phyloP scores from a whole-genome alignment of 164 flowering plant genomes.

The Kalanchoe fedtschenkoi region DNA sequence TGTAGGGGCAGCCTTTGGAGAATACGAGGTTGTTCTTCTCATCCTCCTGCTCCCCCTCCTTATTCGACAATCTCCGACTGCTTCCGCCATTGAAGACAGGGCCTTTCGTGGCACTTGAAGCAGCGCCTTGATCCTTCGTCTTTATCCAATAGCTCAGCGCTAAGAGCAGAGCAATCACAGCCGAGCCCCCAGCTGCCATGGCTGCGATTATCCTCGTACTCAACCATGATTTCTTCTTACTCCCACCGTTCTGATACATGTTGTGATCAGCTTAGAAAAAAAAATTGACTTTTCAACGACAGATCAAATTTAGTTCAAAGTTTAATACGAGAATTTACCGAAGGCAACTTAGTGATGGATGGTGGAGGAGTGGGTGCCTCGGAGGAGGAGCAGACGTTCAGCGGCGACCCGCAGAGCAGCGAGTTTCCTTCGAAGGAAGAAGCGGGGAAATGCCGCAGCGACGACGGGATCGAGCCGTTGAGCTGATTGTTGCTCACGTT shows the following conservation, averaged over 20 bases:
- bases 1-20: slow-evolving; percentile 47
- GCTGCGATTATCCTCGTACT: neutral
- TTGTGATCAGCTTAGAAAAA: neutral
- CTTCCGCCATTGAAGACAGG: slow-evolving; percentile 22
- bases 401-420: slow-evolving; percentile 3
- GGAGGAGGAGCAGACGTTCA: neutral
- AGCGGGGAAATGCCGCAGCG: neutral
- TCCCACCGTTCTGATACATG: no score
- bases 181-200: slow-evolving; percentile 1
- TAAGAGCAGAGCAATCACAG: slow-evolving; percentile 7
- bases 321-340: neutral
- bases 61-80: slow-evolving; percentile 48
- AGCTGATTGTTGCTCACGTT: slow-evolving; percentile 5
- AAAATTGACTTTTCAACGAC: no score
- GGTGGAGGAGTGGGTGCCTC: neutral
- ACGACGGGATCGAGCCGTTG: neutral
- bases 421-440: slow-evolving; percentile 4
- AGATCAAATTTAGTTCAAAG: neutral
- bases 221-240: neutral
- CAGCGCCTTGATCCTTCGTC: slow-evolving; percentile 13
- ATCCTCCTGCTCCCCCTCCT: slow-evolving; percentile 58
- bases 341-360: neutral
- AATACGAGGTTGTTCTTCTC: slow-evolving; percentile 62
- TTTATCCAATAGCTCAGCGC: slow-evolving; percentile 29
- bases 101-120: slow-evolving; percentile 20